These are phyloP conservation scores for Salix koriyanagi DNA, from an alignment of 345 rosid genomes.

Conservation along the genomic window DNA sequence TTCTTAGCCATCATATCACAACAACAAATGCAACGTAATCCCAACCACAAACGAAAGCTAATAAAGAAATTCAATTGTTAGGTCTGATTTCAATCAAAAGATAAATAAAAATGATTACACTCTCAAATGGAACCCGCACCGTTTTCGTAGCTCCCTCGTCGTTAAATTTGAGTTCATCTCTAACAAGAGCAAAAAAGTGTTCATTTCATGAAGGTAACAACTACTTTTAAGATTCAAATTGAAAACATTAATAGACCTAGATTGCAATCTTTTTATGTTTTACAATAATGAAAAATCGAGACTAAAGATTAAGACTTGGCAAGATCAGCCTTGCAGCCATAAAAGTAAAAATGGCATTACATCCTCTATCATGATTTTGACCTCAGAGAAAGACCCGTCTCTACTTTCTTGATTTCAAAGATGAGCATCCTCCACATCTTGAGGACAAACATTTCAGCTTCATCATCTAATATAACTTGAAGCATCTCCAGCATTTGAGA, in stretches of 20 bases:
- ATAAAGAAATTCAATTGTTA: too few species aligned
- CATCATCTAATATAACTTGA: slow-evolving; percentile 81
- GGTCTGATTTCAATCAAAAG: too few species aligned
- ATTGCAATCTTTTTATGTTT: not conserved
- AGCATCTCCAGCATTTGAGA: slow-evolving; percentile 87
- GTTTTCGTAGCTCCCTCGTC: too few species aligned
- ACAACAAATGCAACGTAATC: too few species aligned
- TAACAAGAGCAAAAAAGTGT: too few species aligned
- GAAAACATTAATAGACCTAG: not conserved
- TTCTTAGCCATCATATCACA: too few species aligned
- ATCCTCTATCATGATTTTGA: slow-evolving; percentile 42
- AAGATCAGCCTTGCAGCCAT: not conserved
- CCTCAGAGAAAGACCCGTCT: slow-evolving; percentile 64
- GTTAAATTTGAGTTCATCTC: too few species aligned
- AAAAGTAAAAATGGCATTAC: not conserved
- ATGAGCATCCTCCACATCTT: slow-evolving; percentile 99
- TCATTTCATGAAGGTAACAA: too few species aligned
- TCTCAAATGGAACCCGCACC: too few species aligned
- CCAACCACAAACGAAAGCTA: too few species aligned
- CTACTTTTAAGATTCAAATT: too few species aligned
- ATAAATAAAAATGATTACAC: too few species aligned
- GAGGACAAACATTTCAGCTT: slow-evolving; percentile 98
- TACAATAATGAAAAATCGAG: not conserved
- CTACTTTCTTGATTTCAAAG: slow-evolving; percentile 87
- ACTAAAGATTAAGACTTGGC: not conserved